A percentile compares a stretch with the other conserved stretches of the same genome.
phyloP scores from a whole-genome alignment of 2,329 filamentous ascomycete genomes.

The Trichoderma guizhouense region DNA sequence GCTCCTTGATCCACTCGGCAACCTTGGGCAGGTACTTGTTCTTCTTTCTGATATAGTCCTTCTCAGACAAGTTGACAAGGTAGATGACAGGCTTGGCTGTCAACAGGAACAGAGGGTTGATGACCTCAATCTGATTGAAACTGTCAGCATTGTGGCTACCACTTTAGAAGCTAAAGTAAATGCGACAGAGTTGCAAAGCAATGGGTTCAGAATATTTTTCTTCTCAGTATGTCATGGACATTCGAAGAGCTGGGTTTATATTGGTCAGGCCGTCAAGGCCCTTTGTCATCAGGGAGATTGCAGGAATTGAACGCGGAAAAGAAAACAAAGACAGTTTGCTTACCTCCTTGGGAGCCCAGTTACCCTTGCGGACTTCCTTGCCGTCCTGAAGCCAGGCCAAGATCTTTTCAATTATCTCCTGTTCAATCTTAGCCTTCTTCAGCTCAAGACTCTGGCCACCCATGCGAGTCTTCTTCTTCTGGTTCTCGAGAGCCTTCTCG shows the following conservation, averaged over 20 bases:
- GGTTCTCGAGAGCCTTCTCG: conserved; percentile 87
- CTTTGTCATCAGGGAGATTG: conserved; percentile 89
- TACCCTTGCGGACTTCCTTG: conserved; percentile 89
- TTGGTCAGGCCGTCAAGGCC: conserved; percentile 86
- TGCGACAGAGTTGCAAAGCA: neutral
- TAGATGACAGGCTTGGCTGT: conserved; percentile 97
- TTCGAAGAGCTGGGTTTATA: conserved; percentile 99
- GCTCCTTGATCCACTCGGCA: conserved; percentile 90
- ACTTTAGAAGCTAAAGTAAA: neutral
- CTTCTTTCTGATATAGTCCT: conserved; percentile 97
- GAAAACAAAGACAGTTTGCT: conserved; percentile 35
- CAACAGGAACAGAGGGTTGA: conserved; percentile 93
- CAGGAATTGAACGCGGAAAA: conserved; percentile 8
- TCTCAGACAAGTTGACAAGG: conserved; percentile 94
- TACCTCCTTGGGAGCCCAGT: conserved; percentile 95
- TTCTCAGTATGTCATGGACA: conserved; percentile 83
- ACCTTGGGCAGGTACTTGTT: conserved; percentile 97
- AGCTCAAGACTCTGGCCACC: conserved; percentile 95
- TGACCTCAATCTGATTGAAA: conserved; percentile 75
- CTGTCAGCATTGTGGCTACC: conserved; percentile 8
- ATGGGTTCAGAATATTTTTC: conserved; percentile 65
- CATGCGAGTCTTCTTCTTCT: conserved; percentile 91
- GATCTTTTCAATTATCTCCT: conserved; percentile 89
- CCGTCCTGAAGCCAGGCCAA: conserved; percentile 78
- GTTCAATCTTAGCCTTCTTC: conserved; percentile 95